These are phyloP conservation scores for Arthromyces matolae DNA, from an alignment of 768 basidiomycete genomes.

Conservation along the genomic window DNA sequence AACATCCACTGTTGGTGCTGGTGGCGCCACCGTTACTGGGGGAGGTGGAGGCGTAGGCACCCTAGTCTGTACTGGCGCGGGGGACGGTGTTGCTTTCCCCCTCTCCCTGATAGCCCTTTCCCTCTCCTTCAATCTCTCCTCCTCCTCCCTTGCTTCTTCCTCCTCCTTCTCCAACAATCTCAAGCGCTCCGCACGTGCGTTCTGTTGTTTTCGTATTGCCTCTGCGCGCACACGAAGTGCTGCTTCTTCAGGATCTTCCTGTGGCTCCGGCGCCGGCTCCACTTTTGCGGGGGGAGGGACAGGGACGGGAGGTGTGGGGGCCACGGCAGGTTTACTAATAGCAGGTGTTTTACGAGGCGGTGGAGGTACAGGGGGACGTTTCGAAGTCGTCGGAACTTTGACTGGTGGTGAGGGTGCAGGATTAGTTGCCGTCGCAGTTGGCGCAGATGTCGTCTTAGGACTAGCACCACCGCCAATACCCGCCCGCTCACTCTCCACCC, in stretches of 20 bases:
- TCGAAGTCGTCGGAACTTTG: too few species aligned
- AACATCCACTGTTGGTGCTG: too few species aligned
- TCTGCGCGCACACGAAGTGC: slow-evolving; percentile 66
- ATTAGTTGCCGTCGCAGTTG: slow-evolving; percentile 35
- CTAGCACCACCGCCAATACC: slow-evolving; percentile 37
- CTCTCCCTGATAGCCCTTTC: slow-evolving; percentile 36
- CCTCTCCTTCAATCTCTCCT: slow-evolving; percentile 36
- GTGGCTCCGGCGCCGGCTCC: slow-evolving; percentile 27
- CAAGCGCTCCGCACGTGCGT: slow-evolving; percentile 66
- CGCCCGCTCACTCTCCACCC: slow-evolving; percentile 73
- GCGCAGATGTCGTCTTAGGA: slow-evolving; percentile 23
- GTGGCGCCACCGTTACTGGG: too few species aligned
- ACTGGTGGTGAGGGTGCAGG: too few species aligned
- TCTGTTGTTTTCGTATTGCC: slow-evolving; percentile 64
- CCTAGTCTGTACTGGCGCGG: slow-evolving; percentile 15
- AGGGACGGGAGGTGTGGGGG: slow-evolving; percentile 17
- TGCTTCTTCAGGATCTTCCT: slow-evolving; percentile 77
- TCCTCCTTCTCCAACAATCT: slow-evolving; percentile 58
- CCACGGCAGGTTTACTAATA: slow-evolving; percentile 20
- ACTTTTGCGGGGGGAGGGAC: too few species aligned
- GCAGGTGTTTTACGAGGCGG: slow-evolving; percentile 26
- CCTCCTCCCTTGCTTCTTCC: slow-evolving; percentile 43
- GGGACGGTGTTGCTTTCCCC: slow-evolving; percentile 26
- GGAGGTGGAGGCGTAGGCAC: too few species aligned
- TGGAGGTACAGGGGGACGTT: slow-evolving; percentile 38